Conservation (phyloP, 2,329 filamentous ascomycete species). For the Venturia aucupariae region DNA sequence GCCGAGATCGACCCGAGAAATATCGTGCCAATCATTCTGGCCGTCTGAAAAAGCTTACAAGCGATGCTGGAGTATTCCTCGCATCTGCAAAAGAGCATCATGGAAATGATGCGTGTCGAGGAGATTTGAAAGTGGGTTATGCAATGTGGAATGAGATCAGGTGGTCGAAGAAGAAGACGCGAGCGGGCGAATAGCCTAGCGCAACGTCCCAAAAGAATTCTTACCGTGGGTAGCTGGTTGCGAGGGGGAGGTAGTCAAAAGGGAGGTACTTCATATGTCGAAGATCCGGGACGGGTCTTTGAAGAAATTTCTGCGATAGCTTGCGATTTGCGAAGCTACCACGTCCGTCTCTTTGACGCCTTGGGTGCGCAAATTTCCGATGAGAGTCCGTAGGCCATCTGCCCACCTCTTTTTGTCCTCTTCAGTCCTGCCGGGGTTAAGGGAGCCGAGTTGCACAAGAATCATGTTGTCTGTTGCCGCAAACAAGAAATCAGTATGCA, state of each 20-base stretch:
- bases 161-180: neutral
- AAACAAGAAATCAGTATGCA: conserved; percentile 26
- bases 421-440: conserved; percentile 51
- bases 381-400: conserved; percentile 27
- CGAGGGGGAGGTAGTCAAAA: neutral
- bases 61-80: conserved; percentile 4
- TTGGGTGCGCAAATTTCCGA: conserved; percentile 29
- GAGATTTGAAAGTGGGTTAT: neutral
- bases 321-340: conserved; percentile 30
- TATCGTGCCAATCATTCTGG: conserved; percentile 6
- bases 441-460: conserved; percentile 60
- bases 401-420: conserved; percentile 47
- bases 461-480: conserved; percentile 57
- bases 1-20: neutral
- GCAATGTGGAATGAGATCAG: neutral
- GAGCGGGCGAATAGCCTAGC: neutral
- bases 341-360: conserved; percentile 30
- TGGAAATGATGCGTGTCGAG: neutral
- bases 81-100: conserved; percentile 7
- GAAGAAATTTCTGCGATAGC: conserved; percentile 32
- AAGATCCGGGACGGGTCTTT: conserved; percentile 31
- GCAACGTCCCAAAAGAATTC: neutral
- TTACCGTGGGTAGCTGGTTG: neutral
- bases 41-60: conserved; percentile 4
- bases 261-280: conserved; percentile 22